Conservation (phyloP, 257 asterid genomes). For the Solanum stenotomum region DNA sequence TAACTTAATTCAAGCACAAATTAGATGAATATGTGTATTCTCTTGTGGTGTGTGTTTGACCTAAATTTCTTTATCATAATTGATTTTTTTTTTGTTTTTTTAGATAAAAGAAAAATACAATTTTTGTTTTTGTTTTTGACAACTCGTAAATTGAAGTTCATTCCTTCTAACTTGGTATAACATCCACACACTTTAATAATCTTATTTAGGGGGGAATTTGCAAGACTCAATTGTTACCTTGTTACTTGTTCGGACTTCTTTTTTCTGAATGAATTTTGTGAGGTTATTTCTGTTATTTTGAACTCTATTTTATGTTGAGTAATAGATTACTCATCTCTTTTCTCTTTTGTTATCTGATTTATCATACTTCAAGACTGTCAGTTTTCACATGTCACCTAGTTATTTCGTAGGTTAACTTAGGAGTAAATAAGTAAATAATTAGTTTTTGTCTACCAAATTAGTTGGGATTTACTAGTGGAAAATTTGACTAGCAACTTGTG, state of each 20-base stretch:
- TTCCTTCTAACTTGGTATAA: neutral
- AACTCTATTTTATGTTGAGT: neutral
- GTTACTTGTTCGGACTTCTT: neutral
- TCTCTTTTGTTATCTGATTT: neutral
- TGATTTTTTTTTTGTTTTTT: neutral
- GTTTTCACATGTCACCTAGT: neutral
- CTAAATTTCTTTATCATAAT: neutral
- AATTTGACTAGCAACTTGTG: neutral
- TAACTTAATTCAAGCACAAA: neutral
- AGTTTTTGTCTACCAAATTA: neutral
- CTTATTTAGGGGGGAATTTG: neutral
- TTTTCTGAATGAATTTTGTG: neutral
- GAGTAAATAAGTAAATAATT: neutral
- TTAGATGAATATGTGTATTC: neutral
- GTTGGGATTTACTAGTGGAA: neutral
- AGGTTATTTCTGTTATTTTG: neutral
- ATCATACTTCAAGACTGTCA: neutral
- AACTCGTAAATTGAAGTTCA: neutral
- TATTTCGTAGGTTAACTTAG: neutral
- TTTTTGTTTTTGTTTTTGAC: neutral
- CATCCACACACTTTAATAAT: too few relatives aligned
- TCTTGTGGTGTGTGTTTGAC: neutral
- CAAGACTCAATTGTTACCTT: neutral
- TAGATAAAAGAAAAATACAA: neutral
- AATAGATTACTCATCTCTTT: neutral